Percentiles rank a stretch among this genome's conserved stretches.
Evolutionary conservation across 192 early-diverging fungal species (phyloP).

Genomic region (Dissophora globulifera): DNA sequence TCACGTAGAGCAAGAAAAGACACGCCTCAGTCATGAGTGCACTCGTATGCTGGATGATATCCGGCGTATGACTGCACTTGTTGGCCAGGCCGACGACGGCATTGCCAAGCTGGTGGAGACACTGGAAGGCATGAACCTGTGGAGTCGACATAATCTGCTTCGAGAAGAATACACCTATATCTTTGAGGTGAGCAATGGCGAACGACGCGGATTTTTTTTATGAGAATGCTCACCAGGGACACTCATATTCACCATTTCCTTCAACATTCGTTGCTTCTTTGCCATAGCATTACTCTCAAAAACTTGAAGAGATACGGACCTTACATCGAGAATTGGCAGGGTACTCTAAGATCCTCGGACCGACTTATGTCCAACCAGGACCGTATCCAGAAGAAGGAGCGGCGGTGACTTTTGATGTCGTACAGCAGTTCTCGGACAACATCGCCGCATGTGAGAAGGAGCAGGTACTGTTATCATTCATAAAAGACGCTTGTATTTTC

Average conservation of each 20-base stretch:
- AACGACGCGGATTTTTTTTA: no score
- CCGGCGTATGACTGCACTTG: slow-evolving; percentile 19
- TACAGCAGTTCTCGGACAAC: slow-evolving; percentile 34
- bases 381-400: slow-evolving; percentile 35
- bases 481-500: no score
- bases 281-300: slow-evolving; percentile 41
- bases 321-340: slow-evolving; percentile 14
- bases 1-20: slow-evolving; percentile 12
- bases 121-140: slow-evolving; percentile 29
- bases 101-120: slow-evolving; percentile 16
- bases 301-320: slow-evolving; percentile 18
- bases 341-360: slow-evolving; percentile 28
- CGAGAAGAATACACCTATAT: slow-evolving; percentile 29
- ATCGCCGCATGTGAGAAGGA: slow-evolving; percentile 33
- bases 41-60: slow-evolving; percentile 31
- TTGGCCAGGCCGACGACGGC: slow-evolving; percentile 34
- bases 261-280: not conserved
- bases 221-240: no score
- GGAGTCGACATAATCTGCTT: slow-evolving; percentile 28
- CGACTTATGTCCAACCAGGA: slow-evolving; percentile 30
- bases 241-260: no score
- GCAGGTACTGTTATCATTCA: no score
- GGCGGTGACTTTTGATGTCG: slow-evolving; percentile 26
- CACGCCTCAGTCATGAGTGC: not conserved
- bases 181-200: slow-evolving; percentile 24